phyloP scores from a whole-genome alignment of 2,329 filamentous ascomycete species.

The Claviceps digitariae region DNA sequence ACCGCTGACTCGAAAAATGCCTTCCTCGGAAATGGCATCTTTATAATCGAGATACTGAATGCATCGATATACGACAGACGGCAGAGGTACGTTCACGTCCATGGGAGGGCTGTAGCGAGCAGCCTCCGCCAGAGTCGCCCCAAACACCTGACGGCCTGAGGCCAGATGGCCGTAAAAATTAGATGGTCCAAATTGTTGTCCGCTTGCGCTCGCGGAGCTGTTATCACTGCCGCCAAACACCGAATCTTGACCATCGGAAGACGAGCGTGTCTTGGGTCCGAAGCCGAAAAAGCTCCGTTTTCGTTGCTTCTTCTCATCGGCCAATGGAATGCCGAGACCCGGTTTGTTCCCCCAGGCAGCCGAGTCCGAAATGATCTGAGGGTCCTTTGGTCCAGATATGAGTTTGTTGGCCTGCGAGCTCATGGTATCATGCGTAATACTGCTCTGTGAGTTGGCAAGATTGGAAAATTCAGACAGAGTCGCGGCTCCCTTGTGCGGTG shows the following conservation, averaged over 20 bases:
- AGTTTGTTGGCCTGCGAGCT: slow-evolving; percentile 28
- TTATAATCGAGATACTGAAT: slow-evolving; percentile 83
- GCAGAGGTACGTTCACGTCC: slow-evolving; percentile 62
- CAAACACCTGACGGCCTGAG: slow-evolving; percentile 62
- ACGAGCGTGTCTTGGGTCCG: slow-evolving; percentile 44
- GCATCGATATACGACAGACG: slow-evolving; percentile 88
- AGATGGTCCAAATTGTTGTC: slow-evolving; percentile 11
- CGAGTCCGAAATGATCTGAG: slow-evolving; percentile 68
- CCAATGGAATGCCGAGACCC: slow-evolving; percentile 31
- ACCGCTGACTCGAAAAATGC: slow-evolving; percentile 93
- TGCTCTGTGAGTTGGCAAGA: slow-evolving; percentile 20
- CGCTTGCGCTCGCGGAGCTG: slow-evolving; percentile 28
- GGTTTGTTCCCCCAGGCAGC: slow-evolving; percentile 76
- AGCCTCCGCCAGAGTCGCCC: slow-evolving; percentile 71
- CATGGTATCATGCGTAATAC: slow-evolving; percentile 20
- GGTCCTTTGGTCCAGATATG: slow-evolving; percentile 79
- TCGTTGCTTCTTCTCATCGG: slow-evolving; percentile 65
- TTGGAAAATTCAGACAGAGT: slow-evolving; percentile 20
- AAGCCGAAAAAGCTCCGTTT: slow-evolving; percentile 70
- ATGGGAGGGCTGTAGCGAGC: slow-evolving; percentile 65
- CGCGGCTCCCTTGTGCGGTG: slow-evolving; percentile 29
- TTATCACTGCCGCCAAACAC: slow-evolving; percentile 36
- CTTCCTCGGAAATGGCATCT: slow-evolving; percentile 73
- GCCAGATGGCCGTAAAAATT: slow-evolving; percentile 30
- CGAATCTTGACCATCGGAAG: slow-evolving; percentile 44